Conservation (phyloP, 73 alveolate species). For the Blepharisma japonicum region DNA sequence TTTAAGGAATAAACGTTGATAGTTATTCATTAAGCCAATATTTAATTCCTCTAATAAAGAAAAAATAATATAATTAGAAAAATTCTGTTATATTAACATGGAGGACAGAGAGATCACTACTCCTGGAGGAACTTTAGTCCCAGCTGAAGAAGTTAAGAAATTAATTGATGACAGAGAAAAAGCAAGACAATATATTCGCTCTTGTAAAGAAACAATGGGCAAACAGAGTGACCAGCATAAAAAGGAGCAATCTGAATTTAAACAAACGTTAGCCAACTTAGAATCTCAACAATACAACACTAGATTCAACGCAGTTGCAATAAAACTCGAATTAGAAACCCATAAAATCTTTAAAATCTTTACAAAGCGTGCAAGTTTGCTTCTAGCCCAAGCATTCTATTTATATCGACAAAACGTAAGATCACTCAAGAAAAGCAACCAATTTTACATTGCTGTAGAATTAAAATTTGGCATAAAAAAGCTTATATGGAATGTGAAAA, state of each 20-base stretch:
- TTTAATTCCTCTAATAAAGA: too few relatives aligned
- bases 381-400: not conserved
- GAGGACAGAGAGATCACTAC: too few relatives aligned
- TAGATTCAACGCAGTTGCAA: conserved; percentile 17
- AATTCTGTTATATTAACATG: too few relatives aligned
- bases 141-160: conserved; percentile 11
- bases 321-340: conserved; percentile 23
- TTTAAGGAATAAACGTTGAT: too few relatives aligned
- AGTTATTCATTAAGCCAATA: too few relatives aligned
- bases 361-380: not conserved
- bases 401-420: not conserved
- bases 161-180: conserved; percentile 25
- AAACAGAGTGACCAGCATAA: conserved; percentile 26
- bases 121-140: too few relatives aligned
- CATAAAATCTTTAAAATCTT: conserved; percentile 13
- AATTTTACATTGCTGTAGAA: conserved; percentile 8
- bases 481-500: not conserved
- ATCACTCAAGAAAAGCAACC: not conserved
- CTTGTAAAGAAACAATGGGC: conserved; percentile 26
- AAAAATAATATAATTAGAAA: too few relatives aligned
- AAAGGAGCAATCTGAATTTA: not conserved
- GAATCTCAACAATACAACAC: conserved; percentile 27
- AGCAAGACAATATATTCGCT: conserved; percentile 15
- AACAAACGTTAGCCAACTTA: not conserved
- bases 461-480: not conserved